A percentile compares a stretch with the other conserved stretches of the same genome.
Evolutionary conservation across 495 filamentous ascomycete species (phyloP).

Genomic region (Annulohypoxylon bovei): DNA sequence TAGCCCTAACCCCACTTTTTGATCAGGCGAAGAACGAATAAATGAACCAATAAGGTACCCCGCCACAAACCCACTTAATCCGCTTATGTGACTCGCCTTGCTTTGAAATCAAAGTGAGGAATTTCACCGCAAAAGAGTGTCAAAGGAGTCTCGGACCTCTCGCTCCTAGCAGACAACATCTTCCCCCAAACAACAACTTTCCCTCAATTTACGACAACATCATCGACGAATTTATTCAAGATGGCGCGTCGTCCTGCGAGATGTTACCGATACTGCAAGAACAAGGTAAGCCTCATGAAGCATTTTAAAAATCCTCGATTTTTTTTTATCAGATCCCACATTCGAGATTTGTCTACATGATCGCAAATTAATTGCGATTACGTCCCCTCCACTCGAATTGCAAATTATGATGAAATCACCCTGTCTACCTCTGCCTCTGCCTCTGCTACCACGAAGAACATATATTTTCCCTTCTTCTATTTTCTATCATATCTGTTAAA

Average conservation of each 20-base stretch:
- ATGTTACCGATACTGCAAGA: conserved; percentile 99
- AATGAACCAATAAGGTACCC: conserved; percentile 34
- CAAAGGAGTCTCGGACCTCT: conserved; percentile 45
- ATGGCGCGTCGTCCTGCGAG: conserved; percentile 98
- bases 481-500: background rate
- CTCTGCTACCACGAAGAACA: background rate
- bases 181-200: conserved; percentile 53
- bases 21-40: conserved; percentile 18
- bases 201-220: conserved; percentile 54
- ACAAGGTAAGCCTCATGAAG: conserved; percentile 78
- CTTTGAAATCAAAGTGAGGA: conserved; percentile 56
- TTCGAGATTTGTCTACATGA: conserved; percentile 13
- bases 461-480: background rate
- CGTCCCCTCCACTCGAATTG: background rate
- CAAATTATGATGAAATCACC: conserved; percentile 3
- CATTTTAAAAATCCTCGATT: background rate
- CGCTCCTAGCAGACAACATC: conserved; percentile 41
- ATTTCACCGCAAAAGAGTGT: conserved; percentile 40
- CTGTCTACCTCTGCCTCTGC: background rate
- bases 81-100: conserved; percentile 46
- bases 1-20: conserved; percentile 58
- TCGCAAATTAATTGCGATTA: conserved; percentile 29
- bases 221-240: conserved; percentile 72
- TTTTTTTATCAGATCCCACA: background rate
- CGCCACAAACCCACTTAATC: conserved; percentile 34